phyloP scores from a whole-genome alignment of 768 basidiomycete genomes.

The Amanita thiersii region DNA sequence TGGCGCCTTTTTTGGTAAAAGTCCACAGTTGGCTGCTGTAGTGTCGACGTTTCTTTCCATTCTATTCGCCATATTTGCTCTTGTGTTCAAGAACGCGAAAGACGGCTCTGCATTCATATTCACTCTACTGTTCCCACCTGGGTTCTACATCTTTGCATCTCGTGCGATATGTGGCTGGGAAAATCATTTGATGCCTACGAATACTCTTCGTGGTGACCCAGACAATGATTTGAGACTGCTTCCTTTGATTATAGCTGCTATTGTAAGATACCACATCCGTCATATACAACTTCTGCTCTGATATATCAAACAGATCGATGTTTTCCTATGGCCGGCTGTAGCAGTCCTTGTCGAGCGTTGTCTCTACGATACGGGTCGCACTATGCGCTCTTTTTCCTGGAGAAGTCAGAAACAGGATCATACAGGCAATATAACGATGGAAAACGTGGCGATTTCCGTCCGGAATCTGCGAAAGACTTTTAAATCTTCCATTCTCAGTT shows the following conservation, averaged over 20 bases:
- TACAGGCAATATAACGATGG: slow-evolving; percentile 17
- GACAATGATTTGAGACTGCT: slow-evolving; percentile 46
- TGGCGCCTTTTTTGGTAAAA: slow-evolving; percentile 63
- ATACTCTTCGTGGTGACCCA: slow-evolving; percentile 51
- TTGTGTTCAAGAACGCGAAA: slow-evolving; percentile 37
- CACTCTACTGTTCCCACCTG: slow-evolving; percentile 66
- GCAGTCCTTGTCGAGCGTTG: slow-evolving; percentile 49
- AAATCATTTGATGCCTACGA: slow-evolving; percentile 43
- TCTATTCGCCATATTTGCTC: slow-evolving; percentile 57
- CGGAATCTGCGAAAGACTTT: slow-evolving; percentile 54
- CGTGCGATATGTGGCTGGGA: slow-evolving; percentile 66
- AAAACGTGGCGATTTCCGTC: slow-evolving; percentile 52
- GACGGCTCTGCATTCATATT: slow-evolving; percentile 50
- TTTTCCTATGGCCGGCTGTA: slow-evolving; percentile 70
- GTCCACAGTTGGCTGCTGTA: slow-evolving; percentile 64
- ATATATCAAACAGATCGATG: slow-evolving; percentile 40
- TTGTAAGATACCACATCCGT: slow-evolving; percentile 33
- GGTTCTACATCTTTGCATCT: slow-evolving; percentile 67
- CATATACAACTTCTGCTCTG: not conserved
- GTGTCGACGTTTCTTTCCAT: slow-evolving; percentile 58
- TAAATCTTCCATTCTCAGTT: slow-evolving; percentile 36
- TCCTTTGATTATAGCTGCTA: slow-evolving; percentile 52
- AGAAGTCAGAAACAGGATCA: slow-evolving; percentile 3
- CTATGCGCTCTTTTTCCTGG: slow-evolving; percentile 17
- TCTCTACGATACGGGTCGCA: slow-evolving; percentile 48